Percentiles rank a stretch among this genome's conserved stretches.
These are phyloP conservation scores for Sapria himalayana DNA, from an alignment of 345 rosid species.

Conservation along the genomic window DNA sequence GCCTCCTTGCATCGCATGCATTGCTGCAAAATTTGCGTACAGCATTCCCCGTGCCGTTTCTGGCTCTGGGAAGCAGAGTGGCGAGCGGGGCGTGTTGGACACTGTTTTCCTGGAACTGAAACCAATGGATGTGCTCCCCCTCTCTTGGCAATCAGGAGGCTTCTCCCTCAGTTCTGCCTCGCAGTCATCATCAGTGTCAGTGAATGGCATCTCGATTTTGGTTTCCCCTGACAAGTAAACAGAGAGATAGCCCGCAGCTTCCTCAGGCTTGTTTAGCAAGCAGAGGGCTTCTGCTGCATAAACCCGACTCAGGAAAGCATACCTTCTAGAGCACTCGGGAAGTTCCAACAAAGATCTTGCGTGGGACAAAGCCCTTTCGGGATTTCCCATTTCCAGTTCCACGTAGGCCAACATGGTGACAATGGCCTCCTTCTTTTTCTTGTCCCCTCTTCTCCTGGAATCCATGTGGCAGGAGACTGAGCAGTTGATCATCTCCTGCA, in stretches of 20 bases:
- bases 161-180: conserved; percentile 36
- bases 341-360: conserved; percentile 58
- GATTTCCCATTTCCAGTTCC: conserved; percentile 82
- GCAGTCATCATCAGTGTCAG: conserved; percentile 35
- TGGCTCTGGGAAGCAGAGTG: conserved; percentile 33
- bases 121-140: conserved; percentile 26
- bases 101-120: too few species aligned
- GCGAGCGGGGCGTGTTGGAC: conserved; percentile 14
- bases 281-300: conserved; percentile 97
- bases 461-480: conserved; percentile 41
- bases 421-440: conserved; percentile 49
- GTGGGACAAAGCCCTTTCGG: conserved; percentile 42
- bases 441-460: conserved; percentile 25
- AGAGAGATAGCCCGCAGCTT: conserved; percentile 65
- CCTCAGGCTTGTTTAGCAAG: conserved; percentile 50
- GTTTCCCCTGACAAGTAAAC: conserved; percentile 37
- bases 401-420: conserved; percentile 62
- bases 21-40: conserved; percentile 51
- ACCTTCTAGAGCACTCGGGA: conserved; percentile 49
- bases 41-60: conserved; percentile 78
- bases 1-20: conserved; percentile 57
- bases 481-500: conserved; percentile 39
- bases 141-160: conserved; percentile 43
- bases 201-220: conserved; percentile 45
- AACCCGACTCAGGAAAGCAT: conserved; percentile 47